These are phyloP conservation scores for Euphrasia arctica DNA, from an alignment of 305 asterid genomes.

Conservation along the genomic window DNA sequence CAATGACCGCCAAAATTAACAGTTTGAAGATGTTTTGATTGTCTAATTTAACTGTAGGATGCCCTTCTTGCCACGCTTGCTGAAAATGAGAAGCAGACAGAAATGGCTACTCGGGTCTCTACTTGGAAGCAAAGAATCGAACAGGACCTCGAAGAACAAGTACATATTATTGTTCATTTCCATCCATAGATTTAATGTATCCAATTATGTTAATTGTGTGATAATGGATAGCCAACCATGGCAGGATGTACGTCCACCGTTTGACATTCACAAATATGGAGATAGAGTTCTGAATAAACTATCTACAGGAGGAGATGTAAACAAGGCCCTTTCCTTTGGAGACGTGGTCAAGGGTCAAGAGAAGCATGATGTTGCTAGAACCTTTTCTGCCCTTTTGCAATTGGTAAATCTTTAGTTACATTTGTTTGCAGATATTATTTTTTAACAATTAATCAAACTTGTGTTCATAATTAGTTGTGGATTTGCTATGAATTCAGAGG, in stretches of 20 bases:
- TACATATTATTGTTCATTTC: slow-evolving; percentile 26
- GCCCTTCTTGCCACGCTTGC: slow-evolving; percentile 75
- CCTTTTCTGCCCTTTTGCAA: slow-evolving; percentile 96
- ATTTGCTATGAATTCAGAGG: no score
- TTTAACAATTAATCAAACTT: neutral
- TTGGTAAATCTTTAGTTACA: slow-evolving; percentile 41
- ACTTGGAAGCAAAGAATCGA: slow-evolving; percentile 95
- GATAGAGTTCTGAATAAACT: slow-evolving; percentile 65
- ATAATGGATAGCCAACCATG: slow-evolving; percentile 24
- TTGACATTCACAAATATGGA: slow-evolving; percentile 90
- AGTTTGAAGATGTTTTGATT: slow-evolving; percentile 10
- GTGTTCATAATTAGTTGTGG: neutral
- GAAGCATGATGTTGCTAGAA: slow-evolving; percentile 91
- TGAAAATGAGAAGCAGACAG: slow-evolving; percentile 84
- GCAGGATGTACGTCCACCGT: slow-evolving; percentile 88
- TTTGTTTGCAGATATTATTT: neutral
- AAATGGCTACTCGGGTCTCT: slow-evolving; percentile 86
- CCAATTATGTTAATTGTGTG: slow-evolving; percentile 2
- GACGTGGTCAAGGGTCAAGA: slow-evolving; percentile 74
- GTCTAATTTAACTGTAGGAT: slow-evolving; percentile 53
- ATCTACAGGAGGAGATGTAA: slow-evolving; percentile 37
- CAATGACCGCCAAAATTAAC: neutral
- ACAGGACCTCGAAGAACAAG: slow-evolving; percentile 84
- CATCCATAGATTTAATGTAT: slow-evolving; percentile 4
- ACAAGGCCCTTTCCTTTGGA: slow-evolving; percentile 46